Evolutionary conservation across 306 rosid genomes (phyloP), one percentile per base, ranked within the genome.

Genomic region (Pyrus bretschneideri): DNA sequence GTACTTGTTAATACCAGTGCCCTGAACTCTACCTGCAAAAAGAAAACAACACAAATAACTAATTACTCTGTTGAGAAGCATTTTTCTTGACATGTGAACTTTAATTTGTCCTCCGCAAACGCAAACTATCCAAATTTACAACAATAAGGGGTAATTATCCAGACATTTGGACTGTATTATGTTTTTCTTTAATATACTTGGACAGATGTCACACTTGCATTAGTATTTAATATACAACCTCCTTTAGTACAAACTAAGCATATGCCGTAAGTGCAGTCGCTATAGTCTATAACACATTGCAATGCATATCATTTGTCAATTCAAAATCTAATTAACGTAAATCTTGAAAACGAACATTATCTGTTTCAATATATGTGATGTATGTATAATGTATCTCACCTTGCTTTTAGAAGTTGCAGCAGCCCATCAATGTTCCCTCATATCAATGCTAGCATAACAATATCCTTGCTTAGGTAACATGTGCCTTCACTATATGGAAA

Each of bases 351-450:
- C 13, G 2, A 17, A 40, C 29, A 57, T n/a, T 57, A 57, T 72
- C 13, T 15, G 14, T 60, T 73, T 60, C 27, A 18, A 17, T 73
- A 17, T 72, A 33, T 35, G 9, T 55, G 66, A 19, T 59, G 33
- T 22, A 60, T 2, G 55, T 40, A 17, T 73, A 46, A 15, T 15
- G 3, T 49, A 49, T 14, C 77, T 62, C 30, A 74, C 70, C 70
- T 73, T 29, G 49, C 70, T 62, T 74, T 33, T 11, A 60, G 59
- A 60, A 22, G 69, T 29, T 54, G 31, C 31, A 74, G 63, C 69
- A 30, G 78, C 61, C 31, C 46, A 59, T 73, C 69, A 18, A 1
- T 73, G 77, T 73, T 73, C 78, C 78, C 70, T 45, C 31, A 38
- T 42, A 44, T 21, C 60, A 44, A 62, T 74, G 60, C 45, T 45